Percentiles rank a stretch among this genome's conserved stretches.
phyloP scores from a whole-genome alignment of 2,329 filamentous ascomycete species.

The Alternaria brassicae region DNA sequence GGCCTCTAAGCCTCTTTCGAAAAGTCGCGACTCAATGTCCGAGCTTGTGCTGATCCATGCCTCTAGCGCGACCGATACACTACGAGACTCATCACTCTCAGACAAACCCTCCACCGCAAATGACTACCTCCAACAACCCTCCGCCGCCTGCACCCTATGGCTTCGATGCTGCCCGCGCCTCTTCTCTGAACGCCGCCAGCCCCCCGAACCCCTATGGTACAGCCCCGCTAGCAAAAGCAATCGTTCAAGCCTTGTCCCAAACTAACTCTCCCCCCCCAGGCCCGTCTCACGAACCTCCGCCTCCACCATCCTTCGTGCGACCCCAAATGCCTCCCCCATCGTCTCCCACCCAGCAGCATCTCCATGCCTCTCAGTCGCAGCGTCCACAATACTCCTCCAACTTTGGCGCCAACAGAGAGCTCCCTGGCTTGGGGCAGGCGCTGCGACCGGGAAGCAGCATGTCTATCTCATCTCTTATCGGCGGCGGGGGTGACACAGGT shows the following conservation, averaged over 20 bases:
- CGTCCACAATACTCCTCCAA: constrained; percentile 51
- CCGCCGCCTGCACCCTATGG: constrained; percentile 50
- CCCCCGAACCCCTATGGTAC: constrained; percentile 46
- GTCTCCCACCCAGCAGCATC: constrained; percentile 54
- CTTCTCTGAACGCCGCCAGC: constrained; percentile 52
- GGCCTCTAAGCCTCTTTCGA: constrained; percentile 20
- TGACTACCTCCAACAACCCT: constrained; percentile 41
- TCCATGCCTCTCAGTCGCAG: constrained; percentile 49
- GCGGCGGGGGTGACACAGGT: constrained; percentile 60
- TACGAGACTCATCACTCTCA: constrained; percentile 39
- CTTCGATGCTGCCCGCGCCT: constrained; percentile 53
- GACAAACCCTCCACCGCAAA: constrained; percentile 43
- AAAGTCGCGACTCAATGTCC: constrained; percentile 20
- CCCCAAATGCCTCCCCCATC: constrained; percentile 60
- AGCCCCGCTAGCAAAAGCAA: constrained; percentile 23
- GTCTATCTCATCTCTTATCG: constrained; percentile 77
- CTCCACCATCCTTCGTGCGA: constrained; percentile 52
- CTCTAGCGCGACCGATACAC: constrained; percentile 39
- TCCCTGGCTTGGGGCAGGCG: constrained; percentile 58
- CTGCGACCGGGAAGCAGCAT: constrained; percentile 69
- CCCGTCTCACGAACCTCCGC: constrained; percentile 50
- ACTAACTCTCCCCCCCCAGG: constrained; percentile 40
- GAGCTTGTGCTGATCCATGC: constrained; percentile 25
- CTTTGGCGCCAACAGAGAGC: constrained; percentile 62
- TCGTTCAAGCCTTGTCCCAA: constrained; percentile 23